Percentiles rank a stretch among this genome's conserved stretches.
These are phyloP conservation scores for Lotmaria passim DNA, from an alignment of 208 protist genomes.

Conservation along the genomic window DNA sequence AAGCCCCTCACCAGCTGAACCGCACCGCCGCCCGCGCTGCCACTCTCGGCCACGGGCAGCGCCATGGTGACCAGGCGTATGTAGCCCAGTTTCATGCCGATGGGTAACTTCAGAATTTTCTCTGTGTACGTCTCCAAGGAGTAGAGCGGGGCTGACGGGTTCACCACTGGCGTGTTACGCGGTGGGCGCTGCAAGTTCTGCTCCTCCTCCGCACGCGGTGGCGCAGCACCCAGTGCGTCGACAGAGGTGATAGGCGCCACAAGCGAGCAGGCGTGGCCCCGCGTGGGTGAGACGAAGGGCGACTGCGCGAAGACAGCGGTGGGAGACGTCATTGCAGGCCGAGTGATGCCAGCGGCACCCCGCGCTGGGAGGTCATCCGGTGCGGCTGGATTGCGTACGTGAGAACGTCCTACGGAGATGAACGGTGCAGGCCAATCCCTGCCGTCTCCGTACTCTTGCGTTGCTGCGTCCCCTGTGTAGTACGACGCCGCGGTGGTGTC, in stretches of 20 bases:
- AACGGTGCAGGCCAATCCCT: not conserved
- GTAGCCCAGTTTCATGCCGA: slow-evolving; percentile 28
- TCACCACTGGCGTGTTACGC: slow-evolving; percentile 19
- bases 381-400: slow-evolving; percentile 1
- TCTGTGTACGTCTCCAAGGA: slow-evolving; percentile 29
- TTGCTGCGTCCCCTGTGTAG: not conserved
- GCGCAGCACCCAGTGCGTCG: not conserved
- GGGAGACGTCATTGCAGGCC: not conserved
- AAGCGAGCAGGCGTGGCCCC: slow-evolving; percentile 4
- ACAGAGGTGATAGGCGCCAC: slow-evolving; percentile 4
- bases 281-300: not conserved
- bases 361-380: not conserved
- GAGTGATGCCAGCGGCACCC: slow-evolving; percentile 6
- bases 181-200: not conserved
- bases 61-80: slow-evolving; percentile 5
- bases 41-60: not conserved
- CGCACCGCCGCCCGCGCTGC: not conserved
- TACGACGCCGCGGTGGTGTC: slow-evolving; percentile 6
- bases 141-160: slow-evolving; percentile 29
- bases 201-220: not conserved
- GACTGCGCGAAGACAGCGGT: not conserved
- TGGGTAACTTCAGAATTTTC: slow-evolving; percentile 16
- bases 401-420: not conserved
- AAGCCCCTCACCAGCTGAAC: slow-evolving; percentile 26
- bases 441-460: not conserved